Conservation (phyloP, 1,139 yeast species). For the Spencermartinsiella ligniputridi region DNA sequence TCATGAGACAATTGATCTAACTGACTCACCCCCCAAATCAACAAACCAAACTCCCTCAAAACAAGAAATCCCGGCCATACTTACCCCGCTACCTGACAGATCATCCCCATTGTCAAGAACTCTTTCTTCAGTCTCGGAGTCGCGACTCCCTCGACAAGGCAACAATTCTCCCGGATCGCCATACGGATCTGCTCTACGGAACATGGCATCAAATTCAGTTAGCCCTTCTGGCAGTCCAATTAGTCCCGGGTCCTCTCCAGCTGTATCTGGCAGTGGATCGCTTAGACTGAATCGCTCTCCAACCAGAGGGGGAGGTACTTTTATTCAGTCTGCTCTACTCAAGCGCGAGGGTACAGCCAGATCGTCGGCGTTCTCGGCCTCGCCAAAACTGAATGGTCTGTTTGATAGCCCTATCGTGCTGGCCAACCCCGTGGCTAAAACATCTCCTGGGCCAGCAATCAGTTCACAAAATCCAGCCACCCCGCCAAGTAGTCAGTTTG, state of each 20-base stretch:
- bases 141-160: background rate
- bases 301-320: constrained; percentile 25
- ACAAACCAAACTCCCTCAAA: background rate
- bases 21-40: background rate
- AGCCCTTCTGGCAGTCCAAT: too few relatives aligned
- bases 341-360: constrained; percentile 23
- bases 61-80: background rate
- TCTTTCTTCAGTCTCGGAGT: background rate
- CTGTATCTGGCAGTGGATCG: constrained; percentile 1
- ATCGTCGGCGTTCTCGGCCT: constrained; percentile 8
- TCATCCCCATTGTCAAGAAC: constrained; percentile 1
- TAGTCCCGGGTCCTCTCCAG: constrained; percentile 13
- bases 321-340: constrained; percentile 31
- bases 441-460: background rate
- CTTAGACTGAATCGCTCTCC: constrained; percentile 20
- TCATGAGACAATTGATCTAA: background rate
- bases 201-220: background rate
- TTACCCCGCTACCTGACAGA: background rate
- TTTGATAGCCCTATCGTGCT: constrained; percentile 9
- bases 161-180: background rate
- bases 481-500: background rate
- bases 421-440: constrained; percentile 1
- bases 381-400: constrained; percentile 8
- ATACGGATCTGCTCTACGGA: background rate
- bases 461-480: too few relatives aligned